phyloP scores from a whole-genome alignment of 75 land plant genomes.

The Cryptomeria japonica region DNA sequence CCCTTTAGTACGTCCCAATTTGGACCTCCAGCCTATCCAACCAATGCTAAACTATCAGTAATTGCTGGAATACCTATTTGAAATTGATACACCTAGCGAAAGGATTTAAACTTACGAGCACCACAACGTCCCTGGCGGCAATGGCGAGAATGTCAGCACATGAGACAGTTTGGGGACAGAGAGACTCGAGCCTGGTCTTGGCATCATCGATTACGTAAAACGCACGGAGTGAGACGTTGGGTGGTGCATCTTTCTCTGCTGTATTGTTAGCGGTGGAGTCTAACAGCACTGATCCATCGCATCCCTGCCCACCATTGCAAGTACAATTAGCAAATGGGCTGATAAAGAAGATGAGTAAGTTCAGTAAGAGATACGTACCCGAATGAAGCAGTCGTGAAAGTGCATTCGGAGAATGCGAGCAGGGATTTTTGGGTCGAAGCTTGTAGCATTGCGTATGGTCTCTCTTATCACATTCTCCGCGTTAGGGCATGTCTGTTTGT shows the following conservation, averaged over 20 bases:
- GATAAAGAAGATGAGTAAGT: not conserved
- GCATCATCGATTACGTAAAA: constrained; percentile 60
- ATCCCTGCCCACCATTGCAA: constrained; percentile 28
- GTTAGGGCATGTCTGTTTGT: constrained; percentile 40
- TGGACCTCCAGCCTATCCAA: constrained; percentile 31
- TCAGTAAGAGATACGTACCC: constrained; percentile 14
- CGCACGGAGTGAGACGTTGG: constrained; percentile 46
- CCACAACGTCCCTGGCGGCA: constrained; percentile 59
- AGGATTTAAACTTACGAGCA: constrained; percentile 50
- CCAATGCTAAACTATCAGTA: not conserved
- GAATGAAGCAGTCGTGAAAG: constrained; percentile 61
- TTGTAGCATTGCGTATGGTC: constrained; percentile 28
- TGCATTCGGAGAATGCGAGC: constrained; percentile 50
- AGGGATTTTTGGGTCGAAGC: constrained; percentile 39
- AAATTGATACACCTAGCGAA: too few species aligned
- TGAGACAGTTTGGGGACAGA: constrained; percentile 55
- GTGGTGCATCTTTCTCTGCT: constrained; percentile 60
- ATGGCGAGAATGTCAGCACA: constrained; percentile 66
- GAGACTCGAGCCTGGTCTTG: constrained; percentile 40
- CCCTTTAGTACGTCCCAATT: constrained; percentile 27
- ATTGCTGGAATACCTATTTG: not conserved
- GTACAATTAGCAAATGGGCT: not conserved
- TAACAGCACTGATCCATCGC: constrained; percentile 51
- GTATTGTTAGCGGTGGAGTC: constrained; percentile 27
- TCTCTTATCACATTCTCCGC: constrained; percentile 31